Base-by-base conservation (phyloP, 164 flowering plant species). In the Liriodendron chinense region DNA sequence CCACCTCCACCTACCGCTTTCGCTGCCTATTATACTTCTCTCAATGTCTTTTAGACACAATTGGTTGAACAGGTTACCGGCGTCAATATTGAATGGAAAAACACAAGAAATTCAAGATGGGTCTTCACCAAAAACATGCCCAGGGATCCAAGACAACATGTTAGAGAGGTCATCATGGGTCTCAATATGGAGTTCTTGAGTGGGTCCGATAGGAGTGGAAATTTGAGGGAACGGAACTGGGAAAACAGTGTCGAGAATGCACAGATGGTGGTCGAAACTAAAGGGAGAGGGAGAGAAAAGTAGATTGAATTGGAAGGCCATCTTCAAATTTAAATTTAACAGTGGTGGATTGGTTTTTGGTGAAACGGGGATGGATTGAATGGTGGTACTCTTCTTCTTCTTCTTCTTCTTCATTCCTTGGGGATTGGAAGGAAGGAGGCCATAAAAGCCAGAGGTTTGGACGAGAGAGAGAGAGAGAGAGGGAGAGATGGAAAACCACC, bases 1-100 rank as follows among this genome's bases (percentile, higher is more conserved):
- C 98, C 22, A 85, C 90, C 83, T 84, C 86, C 12, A 95, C 72
- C 76, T 95, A 98, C 78, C 98, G 79, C 83, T 89, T 87, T 82
- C 92, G 79, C 28, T 92, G 76, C 69, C 80, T 66, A 68, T 87
- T 76, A 71, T 83, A 90, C 84, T 82, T 80, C 71, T 86, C 79
- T 86, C 90, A 22, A 79, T 78, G 25, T 82, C 89, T 72, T 88
- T 67, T 79, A 25, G 16, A 34, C 49, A 53, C 48, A 50, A 47
- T 22, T 69, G 22, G 22, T 69, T 56, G 18, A 26, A 43, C 2
- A 1, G n/a, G 12, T 26, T 68, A 34, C 26, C 20, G 3, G 57
- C 63, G 65, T 72, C 80, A 16, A 80, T 48, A 61, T 82, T 83
- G 43, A 76, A 80, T 66, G 81, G 64, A 50, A 84, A 78, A 21